These are phyloP conservation scores for Suhomyces xylopsoci DNA, from an alignment of 805 yeast genomes.

Conservation along the genomic window DNA sequence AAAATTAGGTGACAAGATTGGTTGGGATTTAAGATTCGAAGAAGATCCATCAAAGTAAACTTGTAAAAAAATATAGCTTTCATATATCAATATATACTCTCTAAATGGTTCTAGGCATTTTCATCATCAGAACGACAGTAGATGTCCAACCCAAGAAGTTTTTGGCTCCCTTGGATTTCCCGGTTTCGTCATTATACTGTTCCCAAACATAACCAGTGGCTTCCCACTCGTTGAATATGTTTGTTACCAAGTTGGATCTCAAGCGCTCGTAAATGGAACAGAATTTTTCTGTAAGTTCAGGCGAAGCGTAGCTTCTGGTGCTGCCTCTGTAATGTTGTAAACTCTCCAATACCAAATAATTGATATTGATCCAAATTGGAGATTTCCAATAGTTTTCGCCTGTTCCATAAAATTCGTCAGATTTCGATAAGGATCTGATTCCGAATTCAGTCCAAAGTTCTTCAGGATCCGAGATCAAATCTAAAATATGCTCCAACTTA, in stretches of 20 bases:
- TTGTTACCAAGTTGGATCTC: conserved; percentile 64
- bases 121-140: conserved; percentile 74
- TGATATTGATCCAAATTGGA: conserved; percentile 89
- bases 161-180: conserved; percentile 75
- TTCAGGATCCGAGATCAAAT: conserved; percentile 62
- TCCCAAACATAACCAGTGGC: conserved; percentile 86
- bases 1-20: conserved; percentile 81
- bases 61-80: background rate
- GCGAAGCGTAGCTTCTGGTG: conserved; percentile 27
- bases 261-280: conserved; percentile 50
- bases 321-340: conserved; percentile 50
- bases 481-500: conserved; percentile 51
- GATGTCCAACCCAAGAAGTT: conserved; percentile 96
- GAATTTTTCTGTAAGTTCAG: conserved; percentile 36
- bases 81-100: background rate
- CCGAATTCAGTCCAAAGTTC: conserved; percentile 80
- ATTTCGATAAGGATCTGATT: conserved; percentile 71
- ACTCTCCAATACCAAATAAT: conserved; percentile 75
- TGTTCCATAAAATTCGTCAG: conserved; percentile 62
- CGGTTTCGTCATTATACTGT: conserved; percentile 77
- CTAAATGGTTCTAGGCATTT: conserved; percentile 56
- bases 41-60: conserved; percentile 38
- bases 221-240: conserved; percentile 66
- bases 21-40: conserved; percentile 94
- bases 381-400: conserved; percentile 97